Percentiles rank a stretch among this genome's conserved stretches.
phyloP scores from a whole-genome alignment of 371 early-diverging fungal species.

The Apophysomyces ossiformis region DNA sequence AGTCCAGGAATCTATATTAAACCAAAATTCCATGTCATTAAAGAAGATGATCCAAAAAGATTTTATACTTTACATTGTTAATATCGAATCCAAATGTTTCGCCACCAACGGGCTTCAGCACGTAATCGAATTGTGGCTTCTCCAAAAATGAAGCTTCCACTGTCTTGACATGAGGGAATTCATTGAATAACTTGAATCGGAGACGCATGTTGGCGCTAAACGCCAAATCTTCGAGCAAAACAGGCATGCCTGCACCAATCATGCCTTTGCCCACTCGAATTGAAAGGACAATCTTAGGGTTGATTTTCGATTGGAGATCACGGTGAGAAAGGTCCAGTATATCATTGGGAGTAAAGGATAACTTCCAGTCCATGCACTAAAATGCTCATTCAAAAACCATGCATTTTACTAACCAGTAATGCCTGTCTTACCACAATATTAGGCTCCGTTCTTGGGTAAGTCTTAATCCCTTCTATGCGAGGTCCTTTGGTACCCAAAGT shows the following conservation, averaged over 20 bases:
- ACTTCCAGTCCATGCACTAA: conserved; percentile 68
- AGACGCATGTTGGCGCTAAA: conserved; percentile 81
- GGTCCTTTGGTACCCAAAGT: conserved; percentile 96
- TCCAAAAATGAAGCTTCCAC: conserved; percentile 86
- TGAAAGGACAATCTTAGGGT: conserved; percentile 91
- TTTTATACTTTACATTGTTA: conserved; percentile 51
- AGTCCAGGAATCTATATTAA: conserved; percentile 71
- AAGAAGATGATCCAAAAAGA: no score
- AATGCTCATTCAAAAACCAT: neutral
- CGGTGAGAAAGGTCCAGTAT: conserved; percentile 64
- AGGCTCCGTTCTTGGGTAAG: conserved; percentile 74
- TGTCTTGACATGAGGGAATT: conserved; percentile 86
- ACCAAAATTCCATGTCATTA: no score
- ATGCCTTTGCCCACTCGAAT: conserved; percentile 89
- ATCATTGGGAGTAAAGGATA: conserved; percentile 84
- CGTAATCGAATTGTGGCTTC: conserved; percentile 88
- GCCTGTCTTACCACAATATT: conserved; percentile 70
- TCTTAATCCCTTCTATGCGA: conserved; percentile 82
- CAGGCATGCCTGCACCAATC: conserved; percentile 87
- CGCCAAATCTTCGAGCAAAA: conserved; percentile 89
- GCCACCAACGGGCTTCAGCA: conserved; percentile 88
- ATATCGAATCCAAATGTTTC: conserved; percentile 83
- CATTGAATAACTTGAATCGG: conserved; percentile 77
- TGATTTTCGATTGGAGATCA: conserved; percentile 65
- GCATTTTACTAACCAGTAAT: neutral